A percentile compares a stretch with the other conserved stretches of the same genome.
phyloP scores from a whole-genome alignment of 1,284 basidiomycete genomes.

The Fomitopsis pinicola region DNA sequence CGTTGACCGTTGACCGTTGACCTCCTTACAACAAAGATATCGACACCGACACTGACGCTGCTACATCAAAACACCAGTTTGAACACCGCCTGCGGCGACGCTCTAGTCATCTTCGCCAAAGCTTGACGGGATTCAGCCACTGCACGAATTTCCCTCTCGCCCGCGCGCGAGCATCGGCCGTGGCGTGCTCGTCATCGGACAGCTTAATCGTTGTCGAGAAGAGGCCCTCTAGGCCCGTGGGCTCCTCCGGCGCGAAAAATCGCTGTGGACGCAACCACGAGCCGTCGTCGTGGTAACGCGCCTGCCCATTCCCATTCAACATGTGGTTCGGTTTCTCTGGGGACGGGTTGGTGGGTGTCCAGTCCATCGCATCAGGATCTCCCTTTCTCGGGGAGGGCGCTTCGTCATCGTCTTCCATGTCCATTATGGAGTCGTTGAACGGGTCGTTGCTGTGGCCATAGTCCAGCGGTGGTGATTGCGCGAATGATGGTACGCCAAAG shows the following conservation, averaged over 20 bases:
- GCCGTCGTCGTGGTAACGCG: constrained; percentile 28
- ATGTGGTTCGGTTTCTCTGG: constrained; percentile 9
- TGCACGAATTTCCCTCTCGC: not conserved
- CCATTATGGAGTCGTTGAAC: constrained; percentile 18
- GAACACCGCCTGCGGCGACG: not conserved
- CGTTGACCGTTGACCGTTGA: too few species aligned
- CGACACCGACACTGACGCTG: too few species aligned
- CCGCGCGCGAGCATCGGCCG: not conserved
- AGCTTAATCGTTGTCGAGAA: constrained; percentile 53
- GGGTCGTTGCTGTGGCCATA: not conserved
- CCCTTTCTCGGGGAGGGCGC: constrained; percentile 6
- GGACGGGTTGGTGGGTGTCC: constrained; percentile 51
- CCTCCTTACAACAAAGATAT: too few species aligned
- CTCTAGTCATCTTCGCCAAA: not conserved
- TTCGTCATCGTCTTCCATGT: constrained; percentile 26
- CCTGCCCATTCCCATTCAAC: constrained; percentile 13
- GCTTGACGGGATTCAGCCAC: not conserved
- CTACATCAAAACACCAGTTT: not conserved
- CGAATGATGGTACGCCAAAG: constrained; percentile 62
- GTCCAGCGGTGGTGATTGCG: constrained; percentile 5
- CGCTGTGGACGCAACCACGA: constrained; percentile 60
- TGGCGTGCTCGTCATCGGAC: constrained; percentile 18
- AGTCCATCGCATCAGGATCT: constrained; percentile 64
- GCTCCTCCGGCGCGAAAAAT: constrained; percentile 73
- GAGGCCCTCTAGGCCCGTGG: constrained; percentile 73